Evolutionary conservation across 1,284 basidiomycete genomes (phyloP).

Genomic region (Omphalotus olearius): DNA sequence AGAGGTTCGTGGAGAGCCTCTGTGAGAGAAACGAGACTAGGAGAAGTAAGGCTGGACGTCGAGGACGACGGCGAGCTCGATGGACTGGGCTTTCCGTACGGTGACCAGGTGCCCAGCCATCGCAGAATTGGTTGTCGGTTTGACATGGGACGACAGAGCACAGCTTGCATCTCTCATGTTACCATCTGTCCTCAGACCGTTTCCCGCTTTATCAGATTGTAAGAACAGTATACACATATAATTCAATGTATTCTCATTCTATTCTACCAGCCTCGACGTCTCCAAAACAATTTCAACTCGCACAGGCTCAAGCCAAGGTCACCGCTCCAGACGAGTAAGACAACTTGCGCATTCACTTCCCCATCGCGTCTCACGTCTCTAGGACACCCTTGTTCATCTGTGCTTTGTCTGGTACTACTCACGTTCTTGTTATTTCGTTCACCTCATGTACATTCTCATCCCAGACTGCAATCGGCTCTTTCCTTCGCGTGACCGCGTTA

Average conservation of each 20-base stretch:
- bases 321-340: conserved; percentile 51
- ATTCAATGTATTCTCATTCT: neutral
- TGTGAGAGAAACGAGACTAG: conserved; percentile 28
- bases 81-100: conserved; percentile 13
- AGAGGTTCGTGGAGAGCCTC: conserved; percentile 39
- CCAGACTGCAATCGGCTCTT: conserved; percentile 69
- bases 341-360: neutral
- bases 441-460: neutral
- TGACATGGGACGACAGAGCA: conserved; percentile 1
- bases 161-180: conserved; percentile 20
- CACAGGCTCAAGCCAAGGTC: conserved; percentile 40
- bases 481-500: conserved; percentile 63
- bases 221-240: conserved; percentile 18
- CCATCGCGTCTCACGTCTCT: conserved; percentile 2
- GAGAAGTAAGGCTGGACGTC: conserved; percentile 18
- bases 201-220: conserved; percentile 52
- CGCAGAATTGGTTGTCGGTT: conserved; percentile 10
- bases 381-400: conserved; percentile 70
- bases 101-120: conserved; percentile 16
- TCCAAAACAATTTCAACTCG: conserved; percentile 38
- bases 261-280: conserved; percentile 38
- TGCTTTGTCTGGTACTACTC: conserved; percentile 40
- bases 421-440: neutral
- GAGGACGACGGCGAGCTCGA: conserved; percentile 21
- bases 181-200: conserved; percentile 51